Base-by-base conservation (phyloP, 1,284 basidiomycete genomes). In the Trametes sp. region DNA sequence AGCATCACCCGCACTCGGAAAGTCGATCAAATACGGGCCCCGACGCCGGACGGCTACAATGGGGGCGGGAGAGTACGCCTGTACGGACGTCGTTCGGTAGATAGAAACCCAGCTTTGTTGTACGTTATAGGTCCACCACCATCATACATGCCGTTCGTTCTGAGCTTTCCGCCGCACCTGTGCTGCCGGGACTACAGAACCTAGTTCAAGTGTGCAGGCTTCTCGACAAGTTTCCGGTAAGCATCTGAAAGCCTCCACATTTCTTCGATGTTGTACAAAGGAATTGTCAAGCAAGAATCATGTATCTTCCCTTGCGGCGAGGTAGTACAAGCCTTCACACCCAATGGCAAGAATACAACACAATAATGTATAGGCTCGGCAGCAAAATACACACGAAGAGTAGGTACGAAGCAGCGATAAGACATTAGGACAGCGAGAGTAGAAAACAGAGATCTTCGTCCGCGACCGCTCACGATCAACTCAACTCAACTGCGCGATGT, bases 401-500 rank as follows among this genome's bases (percentile, higher is more conserved):
- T 56, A 57, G 6, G 54, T 57, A 61, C 54, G 59, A 24, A 50
- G 59, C 59, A 54, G 16, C 29, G 49, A 50, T 35, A 26, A 58
- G 33, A 54, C 38, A 51, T 45, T 44, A 52, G 9, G 24, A 57
- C 42, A 61, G 54, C 60, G 54, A 52, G 42, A 41, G 46, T 44
- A 59, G 44, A 57, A 61, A 54, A 54, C 49, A 53, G 23, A 42
- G 35, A 52, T n/a, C 48, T 26, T 26, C 26, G 60, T 60, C 54
- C 58, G 36, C 41, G 14, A 45, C 35, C 14, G 19, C 28, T 28
- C 24, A 59, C 31, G 9, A 41, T 71, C 63, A 76, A 29, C 38
- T 71, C 63, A 76, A 29, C 71, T 69, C 36, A 77, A 62, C 59
- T 69, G 67, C 24, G 71, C 74, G 56, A 76, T 69, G 49, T 62